These are phyloP conservation scores for Picea engelmannii DNA, from an alignment of 83 land plant genomes.

Conservation along the genomic window DNA sequence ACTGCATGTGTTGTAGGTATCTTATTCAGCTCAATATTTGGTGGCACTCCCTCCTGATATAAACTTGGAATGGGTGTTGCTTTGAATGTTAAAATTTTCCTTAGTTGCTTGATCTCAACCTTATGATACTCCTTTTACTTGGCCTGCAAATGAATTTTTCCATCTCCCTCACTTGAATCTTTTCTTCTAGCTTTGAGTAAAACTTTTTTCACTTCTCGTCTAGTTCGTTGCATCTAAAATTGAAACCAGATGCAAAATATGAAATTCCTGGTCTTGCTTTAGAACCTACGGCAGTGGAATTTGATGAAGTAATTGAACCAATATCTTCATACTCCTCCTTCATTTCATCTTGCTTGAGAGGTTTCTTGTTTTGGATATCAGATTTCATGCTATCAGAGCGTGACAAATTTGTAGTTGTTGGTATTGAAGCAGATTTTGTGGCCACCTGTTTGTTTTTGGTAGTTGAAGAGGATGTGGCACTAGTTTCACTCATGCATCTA, in stretches of 20 bases:
- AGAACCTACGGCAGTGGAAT: slow-evolving; percentile 3
- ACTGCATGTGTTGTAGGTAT: slow-evolving; percentile 15
- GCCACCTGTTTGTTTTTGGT: neutral
- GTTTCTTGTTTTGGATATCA: too few species aligned
- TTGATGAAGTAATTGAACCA: slow-evolving; percentile 20
- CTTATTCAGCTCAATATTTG: slow-evolving; percentile 55
- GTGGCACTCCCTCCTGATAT: slow-evolving; percentile 59
- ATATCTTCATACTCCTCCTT: slow-evolving; percentile 17
- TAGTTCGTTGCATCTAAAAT: slow-evolving; percentile 12
- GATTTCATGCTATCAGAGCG: neutral
- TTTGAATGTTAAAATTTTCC: slow-evolving; percentile 54
- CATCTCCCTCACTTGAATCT: slow-evolving; percentile 50
- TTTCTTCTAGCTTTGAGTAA: slow-evolving; percentile 56
- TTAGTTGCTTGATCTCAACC: slow-evolving; percentile 48
- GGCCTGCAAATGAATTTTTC: slow-evolving; percentile 45
- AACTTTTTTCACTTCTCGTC: slow-evolving; percentile 26
- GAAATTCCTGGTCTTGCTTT: slow-evolving; percentile 5
- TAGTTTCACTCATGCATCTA: neutral
- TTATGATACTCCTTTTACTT: slow-evolving; percentile 61
- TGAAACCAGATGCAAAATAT: slow-evolving; percentile 8
- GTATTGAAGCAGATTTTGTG: neutral
- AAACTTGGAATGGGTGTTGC: slow-evolving; percentile 65
- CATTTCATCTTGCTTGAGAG: slow-evolving; percentile 10
- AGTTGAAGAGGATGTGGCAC: neutral
- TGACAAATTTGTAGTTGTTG: neutral